Percentiles rank a stretch among this genome's conserved stretches.
Evolutionary conservation across 1,139 yeast genomes (phyloP).

Genomic region (Debaryomycetaceae sp.): DNA sequence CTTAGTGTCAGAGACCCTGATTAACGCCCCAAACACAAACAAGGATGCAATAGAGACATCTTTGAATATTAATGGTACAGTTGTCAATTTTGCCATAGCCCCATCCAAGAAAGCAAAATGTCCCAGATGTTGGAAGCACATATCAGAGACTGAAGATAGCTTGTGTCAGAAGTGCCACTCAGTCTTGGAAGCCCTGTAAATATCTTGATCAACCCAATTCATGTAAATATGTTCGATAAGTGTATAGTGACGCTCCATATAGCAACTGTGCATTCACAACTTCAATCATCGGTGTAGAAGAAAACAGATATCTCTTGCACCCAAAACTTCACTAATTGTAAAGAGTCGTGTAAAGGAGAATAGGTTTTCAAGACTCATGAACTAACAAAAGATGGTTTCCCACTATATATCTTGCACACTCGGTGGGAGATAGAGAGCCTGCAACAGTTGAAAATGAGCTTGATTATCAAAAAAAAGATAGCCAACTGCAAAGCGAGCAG

Average conservation of each 20-base stretch:
- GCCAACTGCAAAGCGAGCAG: conserved; percentile 19
- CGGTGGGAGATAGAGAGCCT: not conserved
- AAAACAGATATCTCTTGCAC: not conserved
- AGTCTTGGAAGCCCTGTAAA: conserved; percentile 14
- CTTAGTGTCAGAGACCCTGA: conserved; percentile 56
- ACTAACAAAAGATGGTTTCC: conserved; percentile 2
- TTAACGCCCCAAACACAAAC: conserved; percentile 20
- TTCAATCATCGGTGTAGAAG: no score
- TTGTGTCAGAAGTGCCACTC: conserved; percentile 68
- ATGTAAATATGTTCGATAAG: no score
- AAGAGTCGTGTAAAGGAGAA: not conserved
- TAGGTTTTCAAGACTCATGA: not conserved
- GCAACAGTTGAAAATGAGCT: conserved; percentile 3
- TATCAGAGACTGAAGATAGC: conserved; percentile 45
- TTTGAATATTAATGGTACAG: conserved; percentile 21
- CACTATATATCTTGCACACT: conserved; percentile 5
- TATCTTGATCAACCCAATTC: not conserved
- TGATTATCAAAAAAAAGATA: conserved; percentile 11
- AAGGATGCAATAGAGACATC: conserved; percentile 4
- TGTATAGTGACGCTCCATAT: no score
- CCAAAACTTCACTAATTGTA: not conserved
- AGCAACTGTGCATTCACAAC: no score
- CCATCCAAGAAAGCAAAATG: conserved; percentile 59
- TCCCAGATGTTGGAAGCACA: conserved; percentile 91
- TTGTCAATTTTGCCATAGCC: conserved; percentile 33